Conservation (phyloP, 1,284 basidiomycete genomes). For the Tylopilus sp. region DNA sequence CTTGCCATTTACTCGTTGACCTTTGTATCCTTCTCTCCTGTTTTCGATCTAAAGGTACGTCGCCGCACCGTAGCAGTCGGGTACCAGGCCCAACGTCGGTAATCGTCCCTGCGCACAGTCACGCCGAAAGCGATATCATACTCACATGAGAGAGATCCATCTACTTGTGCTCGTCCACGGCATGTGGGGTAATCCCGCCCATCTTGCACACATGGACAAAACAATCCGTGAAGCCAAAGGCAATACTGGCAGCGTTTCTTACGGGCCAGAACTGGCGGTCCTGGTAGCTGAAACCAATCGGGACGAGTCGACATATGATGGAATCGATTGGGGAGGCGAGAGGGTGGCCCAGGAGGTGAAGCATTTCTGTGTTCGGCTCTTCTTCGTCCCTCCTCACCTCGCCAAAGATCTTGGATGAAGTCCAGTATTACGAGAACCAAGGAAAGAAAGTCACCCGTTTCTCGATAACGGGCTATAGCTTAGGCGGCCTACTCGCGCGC, state of each 20-base stretch:
- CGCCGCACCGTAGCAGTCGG: neutral
- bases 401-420: constrained; percentile 48
- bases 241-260: constrained; percentile 1
- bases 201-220: constrained; percentile 46
- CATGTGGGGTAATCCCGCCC: constrained; percentile 75
- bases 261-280: constrained; percentile 41
- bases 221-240: constrained; percentile 41
- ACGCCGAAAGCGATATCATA: constrained; percentile 3
- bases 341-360: constrained; percentile 62
- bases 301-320: constrained; percentile 66
- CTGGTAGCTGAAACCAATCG: constrained; percentile 51
- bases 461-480: constrained; percentile 74
- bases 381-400: constrained; percentile 6
- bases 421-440: constrained; percentile 49
- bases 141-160: constrained; percentile 40
- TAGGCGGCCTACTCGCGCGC: constrained; percentile 77
- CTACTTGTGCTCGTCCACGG: constrained; percentile 76
- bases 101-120: neutral
- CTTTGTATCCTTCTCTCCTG: neutral
- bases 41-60: constrained; percentile 5
- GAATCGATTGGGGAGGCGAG: constrained; percentile 72
- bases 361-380: neutral
- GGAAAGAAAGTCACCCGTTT: constrained; percentile 59
- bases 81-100: neutral
- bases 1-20: constrained; percentile 8